These are phyloP conservation scores for Colletotrichum musicola DNA, from an alignment of 2,329 filamentous ascomycete species.

Conservation along the genomic window DNA sequence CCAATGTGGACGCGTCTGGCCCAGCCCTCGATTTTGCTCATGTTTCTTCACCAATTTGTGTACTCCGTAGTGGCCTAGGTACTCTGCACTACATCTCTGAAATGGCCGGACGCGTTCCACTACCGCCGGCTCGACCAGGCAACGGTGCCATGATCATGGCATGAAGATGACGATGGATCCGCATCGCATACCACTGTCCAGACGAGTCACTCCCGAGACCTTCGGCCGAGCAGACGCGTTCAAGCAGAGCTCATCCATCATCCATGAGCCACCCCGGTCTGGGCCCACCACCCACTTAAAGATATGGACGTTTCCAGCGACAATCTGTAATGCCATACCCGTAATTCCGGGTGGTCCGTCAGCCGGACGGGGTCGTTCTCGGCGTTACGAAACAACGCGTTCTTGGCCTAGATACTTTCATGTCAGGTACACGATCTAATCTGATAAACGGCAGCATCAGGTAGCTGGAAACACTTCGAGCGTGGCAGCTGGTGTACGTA, in stretches of 20 bases:
- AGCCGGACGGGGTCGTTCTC: conserved; percentile 13
- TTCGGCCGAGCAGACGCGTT: conserved; percentile 33
- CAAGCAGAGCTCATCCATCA: neutral
- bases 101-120: conserved; percentile 33
- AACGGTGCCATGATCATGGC: conserved; percentile 34
- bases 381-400: conserved; percentile 33
- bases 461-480: no score
- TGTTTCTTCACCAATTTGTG: conserved; percentile 4
- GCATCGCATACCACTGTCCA: neutral
- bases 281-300: neutral
- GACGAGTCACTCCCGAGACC: conserved; percentile 9
- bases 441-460: conserved; percentile 13
- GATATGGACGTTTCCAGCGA: neutral
- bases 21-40: conserved; percentile 20
- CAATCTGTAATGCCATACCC: conserved; percentile 3
- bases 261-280: neutral
- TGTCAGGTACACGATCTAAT: conserved; percentile 33
- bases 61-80: neutral
- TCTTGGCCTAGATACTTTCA: neutral
- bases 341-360: conserved; percentile 4
- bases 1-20: conserved; percentile 22
- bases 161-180: neutral
- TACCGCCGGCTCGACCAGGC: conserved; percentile 14
- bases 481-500: no score
- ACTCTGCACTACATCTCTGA: neutral